Base-by-base conservation (phyloP, 192 early-diverging fungal genomes). In the Diversispora eburnea region DNA sequence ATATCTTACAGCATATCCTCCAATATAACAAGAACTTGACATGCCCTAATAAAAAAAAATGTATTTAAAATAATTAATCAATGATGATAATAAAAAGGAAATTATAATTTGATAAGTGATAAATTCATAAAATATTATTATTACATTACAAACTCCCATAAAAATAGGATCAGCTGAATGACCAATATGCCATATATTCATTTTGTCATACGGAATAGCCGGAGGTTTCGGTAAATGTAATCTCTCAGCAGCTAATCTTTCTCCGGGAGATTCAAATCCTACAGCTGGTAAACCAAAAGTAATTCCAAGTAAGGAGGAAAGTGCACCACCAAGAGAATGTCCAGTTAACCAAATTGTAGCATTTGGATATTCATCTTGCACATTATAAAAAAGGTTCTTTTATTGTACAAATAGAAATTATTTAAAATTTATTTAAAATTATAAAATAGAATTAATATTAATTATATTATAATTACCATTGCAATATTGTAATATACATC, bases 161-260 rank as follows among this genome's bases (percentile, higher is more conserved):
- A 88, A 98, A 33, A 98, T 89, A 9, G 96, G 95, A 80, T 98
- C 97, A 3, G 90, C 91, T 3, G 88, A 90, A 81, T 98, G 89
- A 4, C 95, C 95, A 75, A 96, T 79, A 67, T 98, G 97, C 77
- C 87, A 98, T 42, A 97, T 87, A n/a, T 95, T 91, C 63, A 94
- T 67, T 33, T 87, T 79, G 4, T 87, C 75, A 73, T 84, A 84
- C 60, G 83, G 80, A 12, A 79, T 70, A 8, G 77, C 82, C 1
- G 86, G 89, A 12, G 89, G 85, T 70, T 75, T 49, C 1, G 93
- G 90, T 59, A 98, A 80, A 70, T 96, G 95, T 12, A 98, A 78
- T 25, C 96, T 84, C 48, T 73, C 42, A 5, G 97, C 91, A 9
- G 92, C 91, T 61, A 92, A 73, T 7, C 81, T 77, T 66, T 98